phyloP scores from a whole-genome alignment of 202 grass and related monocot genomes.

The Setaria italica region DNA sequence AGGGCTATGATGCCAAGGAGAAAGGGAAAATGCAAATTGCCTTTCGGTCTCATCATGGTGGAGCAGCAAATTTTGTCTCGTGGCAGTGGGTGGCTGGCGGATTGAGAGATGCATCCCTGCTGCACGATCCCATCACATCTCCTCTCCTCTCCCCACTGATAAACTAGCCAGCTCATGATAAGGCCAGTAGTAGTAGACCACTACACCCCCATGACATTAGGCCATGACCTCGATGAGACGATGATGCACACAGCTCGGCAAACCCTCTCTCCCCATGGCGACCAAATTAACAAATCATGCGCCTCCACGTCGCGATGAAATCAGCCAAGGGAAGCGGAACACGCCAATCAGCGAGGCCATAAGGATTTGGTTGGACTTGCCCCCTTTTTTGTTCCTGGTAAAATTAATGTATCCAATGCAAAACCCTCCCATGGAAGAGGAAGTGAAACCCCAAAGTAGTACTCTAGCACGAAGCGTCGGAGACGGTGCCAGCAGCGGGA shows the following conservation, averaged over 20 bases:
- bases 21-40: slow-evolving; percentile 8
- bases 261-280: slow-evolving; percentile 19
- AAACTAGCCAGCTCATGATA: slow-evolving; percentile 35
- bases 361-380: background rate
- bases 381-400: background rate
- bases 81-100: background rate
- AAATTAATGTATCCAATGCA: background rate
- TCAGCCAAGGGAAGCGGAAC: background rate
- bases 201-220: background rate
- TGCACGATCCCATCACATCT: slow-evolving; percentile 5
- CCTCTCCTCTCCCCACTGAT: background rate
- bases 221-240: slow-evolving; percentile 9
- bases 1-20: slow-evolving; percentile 22
- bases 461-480: background rate
- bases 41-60: slow-evolving; percentile 11
- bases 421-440: background rate
- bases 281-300: background rate
- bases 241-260: slow-evolving; percentile 53
- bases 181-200: slow-evolving; percentile 48
- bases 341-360: background rate
- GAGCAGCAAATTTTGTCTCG: background rate
- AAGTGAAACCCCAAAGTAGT: background rate
- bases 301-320: background rate
- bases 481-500: background rate
- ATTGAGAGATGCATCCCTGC: background rate